Evolutionary conservation across 345 rosid species (phyloP), one percentile per base, ranked within the genome.

Genomic region (Syzygium aromaticum): DNA sequence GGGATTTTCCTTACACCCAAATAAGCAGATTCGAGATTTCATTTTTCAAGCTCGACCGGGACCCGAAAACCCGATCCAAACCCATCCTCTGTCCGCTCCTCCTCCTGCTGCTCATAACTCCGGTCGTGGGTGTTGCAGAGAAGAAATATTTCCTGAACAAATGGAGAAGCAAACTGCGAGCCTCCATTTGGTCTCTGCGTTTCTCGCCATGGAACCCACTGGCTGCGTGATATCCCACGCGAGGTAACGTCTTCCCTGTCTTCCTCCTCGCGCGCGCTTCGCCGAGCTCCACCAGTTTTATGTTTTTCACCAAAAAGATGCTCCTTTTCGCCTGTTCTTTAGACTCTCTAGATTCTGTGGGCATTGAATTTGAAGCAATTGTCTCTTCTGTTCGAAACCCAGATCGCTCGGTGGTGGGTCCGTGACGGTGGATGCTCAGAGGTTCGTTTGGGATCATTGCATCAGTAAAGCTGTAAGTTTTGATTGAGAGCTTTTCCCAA

Each of bases 201-300:
- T 93, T 88, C 96, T 95, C 85, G 95, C 98, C 86, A 92, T 94
- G 96, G 98, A 96, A 86, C 93, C 95, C 52, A 52, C 93, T 15
- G 92, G 91, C 40, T 86, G 90, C n/a, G 86, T 97, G 28, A 80
- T 94, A 88, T n/a, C 91, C n/a, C 87, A 93, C 7, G 93, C 96
- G 9, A 94, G 95, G 98, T 97, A 89, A 52, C 6, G 30, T 52
- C 85, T 30, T 43, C 22, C 0, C 43, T 16, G 38, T n/a, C 22
- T 28, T 40, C 27, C 17, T 54, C 40, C 53, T 0, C 3, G 77
- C 40, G 77, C 40, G 77, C 38, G 77, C 5, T 63, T 28, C 77
- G 3, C 77, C 30, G 40, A 15, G 3, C 77, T 64, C 56, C 56
- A 1, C 56, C 56, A 52, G 53, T 52, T 52, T 52, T 52, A 14